These are phyloP conservation scores for Casuarina equisetifolia DNA, from an alignment of 306 rosid genomes.

Conservation along the genomic window DNA sequence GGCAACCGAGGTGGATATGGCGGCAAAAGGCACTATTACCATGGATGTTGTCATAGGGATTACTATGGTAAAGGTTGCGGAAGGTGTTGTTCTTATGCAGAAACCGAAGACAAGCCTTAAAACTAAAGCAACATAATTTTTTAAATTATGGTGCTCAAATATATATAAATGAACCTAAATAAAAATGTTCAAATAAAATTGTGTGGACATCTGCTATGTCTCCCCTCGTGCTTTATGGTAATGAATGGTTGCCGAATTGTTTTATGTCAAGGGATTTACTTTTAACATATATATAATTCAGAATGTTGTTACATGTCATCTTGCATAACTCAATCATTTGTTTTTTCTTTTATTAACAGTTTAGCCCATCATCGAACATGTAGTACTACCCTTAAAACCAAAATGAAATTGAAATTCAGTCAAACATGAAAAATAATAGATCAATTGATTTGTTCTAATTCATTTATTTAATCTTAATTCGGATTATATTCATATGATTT, in stretches of 20 bases:
- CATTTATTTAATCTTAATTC: too few relatives aligned
- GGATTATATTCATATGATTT: too few relatives aligned
- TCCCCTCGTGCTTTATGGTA: neutral
- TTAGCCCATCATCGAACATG: too few relatives aligned
- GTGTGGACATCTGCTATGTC: neutral
- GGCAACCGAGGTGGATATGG: slow-evolving; percentile 1
- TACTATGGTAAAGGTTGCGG: slow-evolving; percentile 28
- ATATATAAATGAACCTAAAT: neutral
- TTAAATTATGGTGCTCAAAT: neutral
- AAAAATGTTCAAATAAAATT: neutral
- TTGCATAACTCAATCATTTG: neutral
- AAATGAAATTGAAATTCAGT: too few relatives aligned
- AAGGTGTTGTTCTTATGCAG: slow-evolving; percentile 48
- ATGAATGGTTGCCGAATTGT: neutral
- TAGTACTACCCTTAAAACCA: too few relatives aligned
- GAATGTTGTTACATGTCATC: neutral
- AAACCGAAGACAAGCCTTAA: slow-evolving; percentile 26
- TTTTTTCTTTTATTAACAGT: neutral
- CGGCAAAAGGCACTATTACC: slow-evolving; percentile 26
- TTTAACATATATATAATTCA: neutral
- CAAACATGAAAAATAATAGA: too few relatives aligned
- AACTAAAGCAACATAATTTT: neutral
- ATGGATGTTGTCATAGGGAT: slow-evolving; percentile 43
- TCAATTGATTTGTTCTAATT: too few relatives aligned
- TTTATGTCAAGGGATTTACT: neutral